phyloP scores from a whole-genome alignment of 2,329 filamentous ascomycete genomes.

The Stenocarpella maydis region DNA sequence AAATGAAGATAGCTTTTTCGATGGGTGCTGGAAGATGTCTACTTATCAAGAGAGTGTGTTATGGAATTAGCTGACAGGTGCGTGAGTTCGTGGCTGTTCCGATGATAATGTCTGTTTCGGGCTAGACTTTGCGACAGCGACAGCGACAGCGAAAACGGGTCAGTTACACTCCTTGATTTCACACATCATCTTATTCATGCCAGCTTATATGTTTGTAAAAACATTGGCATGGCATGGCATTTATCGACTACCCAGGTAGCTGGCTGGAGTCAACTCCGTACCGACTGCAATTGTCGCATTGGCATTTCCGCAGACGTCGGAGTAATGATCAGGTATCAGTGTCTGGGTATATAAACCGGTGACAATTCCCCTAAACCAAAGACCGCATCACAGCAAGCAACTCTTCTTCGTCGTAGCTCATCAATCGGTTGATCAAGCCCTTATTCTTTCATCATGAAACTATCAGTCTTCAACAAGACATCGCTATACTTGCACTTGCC shows the following conservation, averaged over 20 bases:
- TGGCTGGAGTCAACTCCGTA: too few species aligned
- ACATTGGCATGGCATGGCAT: not conserved
- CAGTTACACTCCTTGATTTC: too few species aligned
- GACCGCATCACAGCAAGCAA: not conserved
- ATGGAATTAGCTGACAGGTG: too few species aligned
- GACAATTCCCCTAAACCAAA: not conserved
- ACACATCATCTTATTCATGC: not conserved
- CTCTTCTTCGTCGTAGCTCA: not conserved
- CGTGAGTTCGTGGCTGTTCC: constrained; percentile 9
- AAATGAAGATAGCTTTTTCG: not conserved
- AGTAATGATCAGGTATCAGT: too few species aligned
- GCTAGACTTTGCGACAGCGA: constrained; percentile 16
- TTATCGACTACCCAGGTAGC: too few species aligned
- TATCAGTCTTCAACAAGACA: not conserved
- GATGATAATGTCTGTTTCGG: not conserved
- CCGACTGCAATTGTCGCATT: too few species aligned
- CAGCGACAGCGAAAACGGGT: not conserved
- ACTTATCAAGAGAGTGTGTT: too few species aligned
- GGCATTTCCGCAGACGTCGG: not conserved
- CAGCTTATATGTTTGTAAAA: not conserved
- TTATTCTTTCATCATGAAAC: not conserved
- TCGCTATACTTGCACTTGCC: not conserved
- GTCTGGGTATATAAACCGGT: not conserved
- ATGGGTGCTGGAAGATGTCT: not conserved
- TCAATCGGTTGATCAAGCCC: too few species aligned